Percentiles rank a stretch among this genome's conserved stretches.
These are phyloP conservation scores for Epichloe elymi DNA, from an alignment of 2,329 filamentous ascomycete genomes.

Conservation along the genomic window DNA sequence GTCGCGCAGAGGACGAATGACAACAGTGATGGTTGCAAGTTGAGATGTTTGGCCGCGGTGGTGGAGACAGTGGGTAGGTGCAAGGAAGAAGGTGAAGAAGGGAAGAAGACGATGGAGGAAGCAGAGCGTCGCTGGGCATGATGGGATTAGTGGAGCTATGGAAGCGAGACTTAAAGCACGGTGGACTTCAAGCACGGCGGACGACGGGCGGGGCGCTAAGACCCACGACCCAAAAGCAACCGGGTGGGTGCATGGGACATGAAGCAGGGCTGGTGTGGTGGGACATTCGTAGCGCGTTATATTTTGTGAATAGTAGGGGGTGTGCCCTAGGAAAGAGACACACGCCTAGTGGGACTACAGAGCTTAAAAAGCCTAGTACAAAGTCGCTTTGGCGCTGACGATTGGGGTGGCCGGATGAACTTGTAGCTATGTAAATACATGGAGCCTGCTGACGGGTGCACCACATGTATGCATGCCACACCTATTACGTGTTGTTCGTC, in stretches of 20 bases:
- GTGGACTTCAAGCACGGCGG: background rate
- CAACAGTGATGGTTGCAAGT: conserved; percentile 8
- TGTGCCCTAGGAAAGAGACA: too few relatives aligned
- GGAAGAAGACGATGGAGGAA: conserved; percentile 15
- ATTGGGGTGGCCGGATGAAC: too few relatives aligned
- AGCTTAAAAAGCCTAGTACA: too few relatives aligned
- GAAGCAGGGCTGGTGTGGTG: too few relatives aligned
- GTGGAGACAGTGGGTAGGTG: conserved; percentile 15
- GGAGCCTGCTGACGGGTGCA: too few relatives aligned
- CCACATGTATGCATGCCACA: too few relatives aligned
- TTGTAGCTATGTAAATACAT: too few relatives aligned
- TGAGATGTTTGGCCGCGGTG: conserved; percentile 10
- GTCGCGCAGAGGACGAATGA: conserved; percentile 3
- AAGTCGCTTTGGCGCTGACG: too few relatives aligned
- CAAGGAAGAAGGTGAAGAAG: conserved; percentile 14
- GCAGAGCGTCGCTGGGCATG: conserved; percentile 10
- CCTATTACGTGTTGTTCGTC: too few relatives aligned
- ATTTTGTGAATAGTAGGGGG: too few relatives aligned
- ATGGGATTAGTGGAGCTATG: conserved; percentile 13
- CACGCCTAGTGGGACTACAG: too few relatives aligned
- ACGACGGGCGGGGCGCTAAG: conserved; percentile 4
- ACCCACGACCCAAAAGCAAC: conserved; percentile 7
- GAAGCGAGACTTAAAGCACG: conserved; percentile 8
- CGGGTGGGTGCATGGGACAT: conserved; percentile 6
- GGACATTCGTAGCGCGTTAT: too few relatives aligned